Conservation (phyloP, 2,329 filamentous ascomycete species). For the Cercospora sp. region DNA sequence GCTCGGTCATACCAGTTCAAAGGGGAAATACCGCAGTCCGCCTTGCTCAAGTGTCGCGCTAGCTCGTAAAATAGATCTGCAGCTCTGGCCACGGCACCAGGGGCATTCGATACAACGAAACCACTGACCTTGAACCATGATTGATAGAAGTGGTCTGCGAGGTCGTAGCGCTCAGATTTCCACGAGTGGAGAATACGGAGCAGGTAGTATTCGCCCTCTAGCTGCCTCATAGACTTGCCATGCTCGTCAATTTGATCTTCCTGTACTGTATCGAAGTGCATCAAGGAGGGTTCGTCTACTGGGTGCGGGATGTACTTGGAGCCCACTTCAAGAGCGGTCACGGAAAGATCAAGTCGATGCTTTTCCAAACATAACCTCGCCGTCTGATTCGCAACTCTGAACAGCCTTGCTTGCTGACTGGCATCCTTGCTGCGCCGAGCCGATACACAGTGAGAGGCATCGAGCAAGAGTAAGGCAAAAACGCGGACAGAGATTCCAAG, state of each 20-base stretch:
- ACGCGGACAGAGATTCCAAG: constrained; percentile 45
- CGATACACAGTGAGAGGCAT: constrained; percentile 52
- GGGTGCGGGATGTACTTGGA: constrained; percentile 50
- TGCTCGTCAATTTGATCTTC: constrained; percentile 31
- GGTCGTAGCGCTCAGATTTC: constrained; percentile 69
- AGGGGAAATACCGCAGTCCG: constrained; percentile 57
- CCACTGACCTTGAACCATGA: constrained; percentile 52
- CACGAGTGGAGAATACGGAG: constrained; percentile 72
- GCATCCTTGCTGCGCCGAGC: constrained; percentile 29
- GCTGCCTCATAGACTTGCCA: constrained; percentile 39
- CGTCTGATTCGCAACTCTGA: constrained; percentile 68
- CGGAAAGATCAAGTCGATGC: constrained; percentile 58
- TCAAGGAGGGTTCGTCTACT: constrained; percentile 12
- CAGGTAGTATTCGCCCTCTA: constrained; percentile 64
- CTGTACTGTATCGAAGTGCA: constrained; percentile 21
- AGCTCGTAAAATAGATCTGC: constrained; percentile 72
- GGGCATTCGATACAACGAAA: constrained; percentile 45
- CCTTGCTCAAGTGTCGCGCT: constrained; percentile 52
- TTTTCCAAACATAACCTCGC: constrained; percentile 64
- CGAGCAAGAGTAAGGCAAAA: constrained; percentile 69
- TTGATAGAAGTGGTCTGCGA: constrained; percentile 74
- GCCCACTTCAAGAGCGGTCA: constrained; percentile 64
- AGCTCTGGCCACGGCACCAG: constrained; percentile 58
- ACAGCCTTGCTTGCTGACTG: constrained; percentile 53
- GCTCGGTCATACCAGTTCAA: constrained; percentile 74